phyloP scores from a whole-genome alignment of 805 yeast species.

The Kluyveromyces dobzhanskii region DNA sequence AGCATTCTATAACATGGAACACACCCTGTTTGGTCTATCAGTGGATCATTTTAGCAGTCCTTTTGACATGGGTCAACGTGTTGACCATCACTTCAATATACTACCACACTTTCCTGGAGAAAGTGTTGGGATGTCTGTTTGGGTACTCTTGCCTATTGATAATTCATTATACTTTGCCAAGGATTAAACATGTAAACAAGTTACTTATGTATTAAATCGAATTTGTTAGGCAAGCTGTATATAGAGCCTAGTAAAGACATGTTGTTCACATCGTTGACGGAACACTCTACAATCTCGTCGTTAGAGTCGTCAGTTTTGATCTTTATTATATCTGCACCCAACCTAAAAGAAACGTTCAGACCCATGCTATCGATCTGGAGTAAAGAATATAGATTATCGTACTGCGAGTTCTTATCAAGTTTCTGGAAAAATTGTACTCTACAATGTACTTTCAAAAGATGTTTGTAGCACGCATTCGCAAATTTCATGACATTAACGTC shows the following conservation, averaged over 20 bases:
- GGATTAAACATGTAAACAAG: constrained; percentile 4
- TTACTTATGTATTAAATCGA: constrained; percentile 5
- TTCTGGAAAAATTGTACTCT: constrained; percentile 12
- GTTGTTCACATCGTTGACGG: constrained; percentile 1
- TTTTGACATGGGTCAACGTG: constrained; percentile 45
- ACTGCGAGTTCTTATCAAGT: constrained; percentile 6
- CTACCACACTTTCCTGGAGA: constrained; percentile 75
- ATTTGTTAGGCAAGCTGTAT: constrained; percentile 8
- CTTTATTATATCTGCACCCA: not conserved
- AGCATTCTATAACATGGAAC: not conserved
- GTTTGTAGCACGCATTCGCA: constrained; percentile 20
- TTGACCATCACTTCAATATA: constrained; percentile 69
- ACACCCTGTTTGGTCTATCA: constrained; percentile 5
- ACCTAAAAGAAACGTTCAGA: not conserved
- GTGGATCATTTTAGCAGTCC: constrained; percentile 11
- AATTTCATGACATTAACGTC: constrained; percentile 19
- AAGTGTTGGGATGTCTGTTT: constrained; percentile 57
- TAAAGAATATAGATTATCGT: constrained; percentile 8
- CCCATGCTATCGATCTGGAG: constrained; percentile 13
- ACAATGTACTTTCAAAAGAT: constrained; percentile 9
- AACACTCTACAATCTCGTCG: not conserved
- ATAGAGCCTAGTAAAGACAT: constrained; percentile 19
- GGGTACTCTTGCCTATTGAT: constrained; percentile 46
- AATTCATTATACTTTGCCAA: constrained; percentile 34
- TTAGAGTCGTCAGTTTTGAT: not conserved